Evolutionary conservation across 768 basidiomycete species (phyloP).

Genomic region (Daedaleopsis sinensis): DNA sequence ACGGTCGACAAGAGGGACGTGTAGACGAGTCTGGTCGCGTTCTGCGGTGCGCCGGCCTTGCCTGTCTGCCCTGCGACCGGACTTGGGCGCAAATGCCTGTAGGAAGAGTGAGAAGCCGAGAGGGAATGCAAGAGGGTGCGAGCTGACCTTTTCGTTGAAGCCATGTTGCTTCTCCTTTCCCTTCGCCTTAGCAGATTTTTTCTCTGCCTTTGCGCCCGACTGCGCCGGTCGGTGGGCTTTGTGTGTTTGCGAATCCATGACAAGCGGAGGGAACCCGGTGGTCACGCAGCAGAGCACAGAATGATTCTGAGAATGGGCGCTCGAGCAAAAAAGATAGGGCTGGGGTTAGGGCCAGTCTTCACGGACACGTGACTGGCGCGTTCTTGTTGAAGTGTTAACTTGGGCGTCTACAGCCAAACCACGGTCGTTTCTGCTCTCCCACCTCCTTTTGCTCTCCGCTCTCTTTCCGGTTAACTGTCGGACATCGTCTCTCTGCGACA

Average conservation of each 20-base stretch:
- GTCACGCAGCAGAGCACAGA: not conserved
- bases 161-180: constrained; percentile 72
- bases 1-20: constrained; percentile 94
- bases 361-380: constrained; percentile 23
- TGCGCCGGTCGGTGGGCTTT: constrained; percentile 81
- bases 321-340: not conserved
- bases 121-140: constrained; percentile 1
- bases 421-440: constrained; percentile 3
- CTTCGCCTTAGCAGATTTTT: constrained; percentile 57
- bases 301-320: not conserved
- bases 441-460: constrained; percentile 4
- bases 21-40: constrained; percentile 90
- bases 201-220: constrained; percentile 73
- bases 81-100: constrained; percentile 92
- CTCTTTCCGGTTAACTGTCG: not conserved
- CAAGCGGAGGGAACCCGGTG: not conserved
- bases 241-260: constrained; percentile 77
- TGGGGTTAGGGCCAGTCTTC: not conserved
- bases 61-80: constrained; percentile 85
- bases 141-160: constrained; percentile 86
- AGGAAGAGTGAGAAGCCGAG: constrained; percentile 2
- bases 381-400: constrained; percentile 23
- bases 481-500: constrained; percentile 18
- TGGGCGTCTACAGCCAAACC: constrained; percentile 13
- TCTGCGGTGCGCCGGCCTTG: constrained; percentile 92